A percentile compares a stretch with the other conserved stretches of the same genome.
Conservation (phyloP, 257 asterid species). For the Solanum lignicaule region DNA sequence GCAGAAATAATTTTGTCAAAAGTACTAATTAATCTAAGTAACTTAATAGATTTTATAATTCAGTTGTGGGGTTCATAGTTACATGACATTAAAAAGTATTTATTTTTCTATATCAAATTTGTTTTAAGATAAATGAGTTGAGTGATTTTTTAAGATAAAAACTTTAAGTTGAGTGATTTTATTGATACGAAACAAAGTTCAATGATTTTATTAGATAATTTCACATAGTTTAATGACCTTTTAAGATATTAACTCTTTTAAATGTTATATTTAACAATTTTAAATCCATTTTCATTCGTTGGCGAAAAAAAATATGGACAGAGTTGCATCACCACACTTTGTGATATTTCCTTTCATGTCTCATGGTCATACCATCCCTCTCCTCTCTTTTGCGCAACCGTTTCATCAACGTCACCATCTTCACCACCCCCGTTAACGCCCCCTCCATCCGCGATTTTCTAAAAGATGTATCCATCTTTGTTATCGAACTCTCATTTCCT, state of each 20-base stretch:
- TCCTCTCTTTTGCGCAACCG: slow-evolving; percentile 50
- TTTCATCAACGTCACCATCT: slow-evolving; percentile 35
- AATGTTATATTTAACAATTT: background rate
- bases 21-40: too few species aligned
- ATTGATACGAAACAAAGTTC: too few species aligned
- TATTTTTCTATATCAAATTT: too few species aligned
- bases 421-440: slow-evolving; percentile 59
- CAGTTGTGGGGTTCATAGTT: too few species aligned
- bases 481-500: slow-evolving; percentile 55
- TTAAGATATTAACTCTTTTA: background rate
- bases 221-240: too few species aligned
- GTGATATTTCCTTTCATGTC: slow-evolving; percentile 64
- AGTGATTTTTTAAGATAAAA: too few species aligned
- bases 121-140: too few species aligned
- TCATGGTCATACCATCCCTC: slow-evolving; percentile 65
- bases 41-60: too few species aligned
- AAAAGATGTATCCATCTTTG: slow-evolving; percentile 8
- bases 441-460: slow-evolving; percentile 26
- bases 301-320: slow-evolving; percentile 18
- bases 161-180: too few species aligned
- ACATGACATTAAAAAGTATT: too few species aligned
- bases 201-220: too few species aligned
- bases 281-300: background rate
- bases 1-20: too few species aligned
- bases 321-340: slow-evolving; percentile 37